Evolutionary conservation across 805 yeast genomes (phyloP).

Genomic region (Saturnispora silvae): DNA sequence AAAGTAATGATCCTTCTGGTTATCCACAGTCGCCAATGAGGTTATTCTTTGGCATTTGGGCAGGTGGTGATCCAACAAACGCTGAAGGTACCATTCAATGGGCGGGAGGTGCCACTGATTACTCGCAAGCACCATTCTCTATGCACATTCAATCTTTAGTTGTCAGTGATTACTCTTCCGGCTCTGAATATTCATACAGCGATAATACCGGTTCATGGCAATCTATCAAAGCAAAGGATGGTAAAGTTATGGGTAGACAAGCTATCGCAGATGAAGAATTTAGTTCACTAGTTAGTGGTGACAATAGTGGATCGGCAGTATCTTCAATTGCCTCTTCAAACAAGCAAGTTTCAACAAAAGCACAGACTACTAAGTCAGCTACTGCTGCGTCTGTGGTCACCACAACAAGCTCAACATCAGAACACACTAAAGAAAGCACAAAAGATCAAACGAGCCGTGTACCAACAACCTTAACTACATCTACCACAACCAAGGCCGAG

Average conservation of each 20-base stretch:
- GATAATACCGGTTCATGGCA: slow-evolving; percentile 49
- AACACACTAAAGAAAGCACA: too few relatives aligned
- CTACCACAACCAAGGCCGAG: background rate
- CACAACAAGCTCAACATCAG: too few relatives aligned
- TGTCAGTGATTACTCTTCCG: slow-evolving; percentile 64
- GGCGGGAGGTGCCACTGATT: slow-evolving; percentile 74
- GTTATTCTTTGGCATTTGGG: slow-evolving; percentile 58
- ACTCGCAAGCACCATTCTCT: slow-evolving; percentile 52
- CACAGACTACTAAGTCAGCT: background rate
- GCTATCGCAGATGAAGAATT: slow-evolving; percentile 36
- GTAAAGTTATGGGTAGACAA: slow-evolving; percentile 51
- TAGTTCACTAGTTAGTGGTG: slow-evolving; percentile 27
- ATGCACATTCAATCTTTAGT: slow-evolving; percentile 51
- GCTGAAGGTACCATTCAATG: slow-evolving; percentile 63
- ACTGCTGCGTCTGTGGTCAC: background rate
- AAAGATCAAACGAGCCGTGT: background rate
- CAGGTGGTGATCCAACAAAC: slow-evolving; percentile 67
- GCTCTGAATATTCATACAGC: slow-evolving; percentile 43
- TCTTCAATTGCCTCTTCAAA: slow-evolving; percentile 1
- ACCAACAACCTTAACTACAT: background rate
- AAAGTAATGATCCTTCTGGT: slow-evolving; percentile 46
- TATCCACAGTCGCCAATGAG: slow-evolving; percentile 89
- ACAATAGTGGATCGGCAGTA: background rate
- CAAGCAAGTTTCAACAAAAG: background rate
- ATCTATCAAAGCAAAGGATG: slow-evolving; percentile 47